Conservation (phyloP, 2,329 filamentous ascomycete genomes). For the Apiospora pterosperma region DNA sequence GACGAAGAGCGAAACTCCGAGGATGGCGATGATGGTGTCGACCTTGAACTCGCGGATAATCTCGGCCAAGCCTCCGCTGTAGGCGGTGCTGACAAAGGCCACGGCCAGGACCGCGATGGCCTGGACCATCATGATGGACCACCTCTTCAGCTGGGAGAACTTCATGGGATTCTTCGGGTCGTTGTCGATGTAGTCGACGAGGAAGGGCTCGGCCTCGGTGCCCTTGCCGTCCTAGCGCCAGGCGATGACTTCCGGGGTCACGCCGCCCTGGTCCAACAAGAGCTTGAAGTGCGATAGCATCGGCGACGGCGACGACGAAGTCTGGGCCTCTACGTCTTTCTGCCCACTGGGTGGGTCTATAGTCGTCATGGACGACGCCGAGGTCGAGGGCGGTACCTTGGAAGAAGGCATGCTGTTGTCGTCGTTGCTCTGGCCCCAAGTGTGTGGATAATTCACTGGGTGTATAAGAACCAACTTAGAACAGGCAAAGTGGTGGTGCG, state of each 20-base stretch:
- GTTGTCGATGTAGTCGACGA: constrained; percentile 64
- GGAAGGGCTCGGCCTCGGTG: constrained; percentile 63
- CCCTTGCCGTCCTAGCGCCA: constrained; percentile 58
- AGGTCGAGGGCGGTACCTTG: constrained; percentile 13
- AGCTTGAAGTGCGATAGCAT: constrained; percentile 43
- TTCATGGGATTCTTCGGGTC: constrained; percentile 67
- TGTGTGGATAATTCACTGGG: background rate
- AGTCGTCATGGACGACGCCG: constrained; percentile 24
- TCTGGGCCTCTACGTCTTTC: constrained; percentile 39
- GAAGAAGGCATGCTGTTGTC: constrained; percentile 12
- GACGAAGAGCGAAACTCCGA: constrained; percentile 64
- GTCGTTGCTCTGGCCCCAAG: background rate
- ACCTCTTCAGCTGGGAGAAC: constrained; percentile 57
- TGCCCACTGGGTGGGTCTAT: constrained; percentile 22
- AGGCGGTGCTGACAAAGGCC: constrained; percentile 63
- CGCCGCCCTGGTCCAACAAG: constrained; percentile 54
- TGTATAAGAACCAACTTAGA: background rate
- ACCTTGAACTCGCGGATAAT: constrained; percentile 52
- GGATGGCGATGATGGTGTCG: constrained; percentile 42
- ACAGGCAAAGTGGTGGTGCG: background rate
- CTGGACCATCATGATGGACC: constrained; percentile 60
- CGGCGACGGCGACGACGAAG: constrained; percentile 24
- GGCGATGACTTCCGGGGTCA: constrained; percentile 54
- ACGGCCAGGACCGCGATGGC: constrained; percentile 67
- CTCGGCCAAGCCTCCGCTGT: constrained; percentile 51